These are phyloP conservation scores for Begonia fuchsioides DNA, from an alignment of 306 rosid genomes.

Conservation along the genomic window DNA sequence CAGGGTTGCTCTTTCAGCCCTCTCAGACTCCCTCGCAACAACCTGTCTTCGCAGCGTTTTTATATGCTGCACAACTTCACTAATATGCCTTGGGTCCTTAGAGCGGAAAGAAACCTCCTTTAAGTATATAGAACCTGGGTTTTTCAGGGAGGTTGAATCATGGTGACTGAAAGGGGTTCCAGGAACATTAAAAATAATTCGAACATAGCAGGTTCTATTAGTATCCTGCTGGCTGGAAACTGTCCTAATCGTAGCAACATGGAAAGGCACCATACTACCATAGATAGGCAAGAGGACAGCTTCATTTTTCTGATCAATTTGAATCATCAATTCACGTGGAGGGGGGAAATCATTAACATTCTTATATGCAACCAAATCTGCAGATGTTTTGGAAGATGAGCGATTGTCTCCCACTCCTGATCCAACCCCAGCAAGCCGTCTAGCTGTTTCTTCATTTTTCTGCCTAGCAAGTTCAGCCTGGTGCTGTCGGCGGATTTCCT, in stretches of 20 bases:
- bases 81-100: slow-evolving; percentile 76
- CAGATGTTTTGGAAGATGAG: slow-evolving; percentile 27
- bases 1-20: slow-evolving; percentile 93
- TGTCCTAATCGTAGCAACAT: slow-evolving; percentile 74
- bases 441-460: slow-evolving; percentile 96
- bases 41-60: slow-evolving; percentile 77
- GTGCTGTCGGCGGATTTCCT: slow-evolving; percentile 89
- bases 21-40: slow-evolving; percentile 85
- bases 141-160: slow-evolving; percentile 55
- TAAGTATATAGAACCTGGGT: slow-evolving; percentile 62
- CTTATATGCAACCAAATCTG: slow-evolving; percentile 75
- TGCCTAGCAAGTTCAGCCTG: slow-evolving; percentile 98
- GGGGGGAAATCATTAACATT: slow-evolving; percentile 67
- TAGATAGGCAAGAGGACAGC: slow-evolving; percentile 76
- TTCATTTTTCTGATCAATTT: slow-evolving; percentile 82
- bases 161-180: slow-evolving; percentile 86
- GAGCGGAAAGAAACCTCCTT: slow-evolving; percentile 94
- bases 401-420: slow-evolving; percentile 45
- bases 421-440: slow-evolving; percentile 84
- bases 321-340: slow-evolving; percentile 77
- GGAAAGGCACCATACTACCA: slow-evolving; percentile 93
- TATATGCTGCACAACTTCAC: slow-evolving; percentile 74
- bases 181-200: slow-evolving; percentile 78
- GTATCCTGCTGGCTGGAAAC: slow-evolving; percentile 66
- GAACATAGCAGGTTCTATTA: slow-evolving; percentile 30